phyloP scores from a whole-genome alignment of 176 grass and related monocot genomes.

The Miscanthus lutarioriparius region DNA sequence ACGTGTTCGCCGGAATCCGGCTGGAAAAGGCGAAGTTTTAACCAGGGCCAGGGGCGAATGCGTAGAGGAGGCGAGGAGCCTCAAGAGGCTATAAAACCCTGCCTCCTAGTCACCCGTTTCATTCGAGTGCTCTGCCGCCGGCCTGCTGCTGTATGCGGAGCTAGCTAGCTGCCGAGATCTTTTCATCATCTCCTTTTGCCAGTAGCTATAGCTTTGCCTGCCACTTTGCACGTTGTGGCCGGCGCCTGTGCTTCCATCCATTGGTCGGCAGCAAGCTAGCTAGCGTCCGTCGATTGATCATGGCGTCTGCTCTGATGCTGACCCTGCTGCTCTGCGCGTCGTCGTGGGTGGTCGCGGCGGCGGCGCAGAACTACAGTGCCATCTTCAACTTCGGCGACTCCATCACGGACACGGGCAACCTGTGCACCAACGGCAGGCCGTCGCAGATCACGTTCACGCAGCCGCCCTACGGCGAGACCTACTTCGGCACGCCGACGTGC shows the following conservation, averaged over 20 bases:
- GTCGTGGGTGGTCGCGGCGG: background rate
- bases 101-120: background rate
- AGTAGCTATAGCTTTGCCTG: too few relatives aligned
- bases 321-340: slow-evolving; percentile 7
- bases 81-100: background rate
- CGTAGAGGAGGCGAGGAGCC: background rate
- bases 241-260: background rate
- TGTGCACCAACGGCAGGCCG: slow-evolving; percentile 45
- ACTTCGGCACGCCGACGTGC: slow-evolving; percentile 63
- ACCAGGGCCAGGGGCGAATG: background rate
- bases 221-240: background rate
- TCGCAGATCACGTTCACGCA: slow-evolving; percentile 68
- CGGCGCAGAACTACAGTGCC: slow-evolving; percentile 62
- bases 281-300: too few relatives aligned
- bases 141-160: background rate
- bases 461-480: slow-evolving; percentile 70
- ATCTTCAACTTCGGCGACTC: slow-evolving; percentile 82
- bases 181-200: background rate
- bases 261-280: too few relatives aligned
- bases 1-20: background rate
- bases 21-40: background rate
- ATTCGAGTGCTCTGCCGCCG: background rate
- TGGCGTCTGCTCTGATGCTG: background rate
- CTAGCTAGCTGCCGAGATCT: background rate
- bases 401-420: slow-evolving; percentile 75